Percentiles rank a stretch among this genome's conserved stretches.
phyloP scores from a whole-genome alignment of 495 filamentous ascomycete genomes.

The Staphylotrichum longicolle region DNA sequence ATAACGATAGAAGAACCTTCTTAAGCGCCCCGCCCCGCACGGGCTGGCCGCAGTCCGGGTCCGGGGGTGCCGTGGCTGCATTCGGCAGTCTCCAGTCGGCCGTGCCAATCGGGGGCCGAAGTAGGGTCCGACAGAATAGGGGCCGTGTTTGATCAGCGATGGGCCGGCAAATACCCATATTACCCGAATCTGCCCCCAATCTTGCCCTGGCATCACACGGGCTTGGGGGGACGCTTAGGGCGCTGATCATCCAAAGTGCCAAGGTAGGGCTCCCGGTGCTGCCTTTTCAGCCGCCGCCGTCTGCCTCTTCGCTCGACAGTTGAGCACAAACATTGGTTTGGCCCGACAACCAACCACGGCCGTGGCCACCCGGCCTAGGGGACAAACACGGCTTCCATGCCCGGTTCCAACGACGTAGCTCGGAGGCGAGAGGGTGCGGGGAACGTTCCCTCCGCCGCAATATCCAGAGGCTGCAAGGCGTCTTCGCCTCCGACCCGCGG shows the following conservation, averaged over 20 bases:
- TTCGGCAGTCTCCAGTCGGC: conserved; percentile 24
- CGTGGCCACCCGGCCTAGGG: not conserved
- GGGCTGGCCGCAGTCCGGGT: conserved; percentile 6
- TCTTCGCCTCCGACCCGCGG: not conserved
- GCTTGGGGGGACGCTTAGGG: conserved; percentile 7
- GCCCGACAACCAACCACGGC: conserved; percentile 8
- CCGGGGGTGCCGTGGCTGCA: conserved; percentile 27
- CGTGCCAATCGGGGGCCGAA: conserved; percentile 27
- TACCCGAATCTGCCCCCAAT: conserved; percentile 29
- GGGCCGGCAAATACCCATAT: conserved; percentile 37
- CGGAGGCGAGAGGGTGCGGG: conserved; percentile 21
- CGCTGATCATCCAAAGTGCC: conserved; percentile 35
- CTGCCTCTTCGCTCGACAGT: not conserved
- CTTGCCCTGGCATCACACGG: conserved; percentile 18
- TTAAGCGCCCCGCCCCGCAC: not conserved
- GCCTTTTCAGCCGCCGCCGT: conserved; percentile 16
- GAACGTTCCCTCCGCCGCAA: conserved; percentile 20
- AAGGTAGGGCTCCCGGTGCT: conserved; percentile 19
- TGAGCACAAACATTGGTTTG: not conserved
- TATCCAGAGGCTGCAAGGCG: conserved; percentile 10
- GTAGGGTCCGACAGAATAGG: conserved; percentile 17
- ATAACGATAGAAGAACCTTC: conserved; percentile 5
- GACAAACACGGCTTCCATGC: conserved; percentile 17
- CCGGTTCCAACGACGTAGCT: conserved; percentile 14
- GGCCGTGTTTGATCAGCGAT: conserved; percentile 25